Evolutionary conservation across 2,329 filamentous ascomycete genomes (phyloP).

Genomic region (Pseudogymnoascus sp.): DNA sequence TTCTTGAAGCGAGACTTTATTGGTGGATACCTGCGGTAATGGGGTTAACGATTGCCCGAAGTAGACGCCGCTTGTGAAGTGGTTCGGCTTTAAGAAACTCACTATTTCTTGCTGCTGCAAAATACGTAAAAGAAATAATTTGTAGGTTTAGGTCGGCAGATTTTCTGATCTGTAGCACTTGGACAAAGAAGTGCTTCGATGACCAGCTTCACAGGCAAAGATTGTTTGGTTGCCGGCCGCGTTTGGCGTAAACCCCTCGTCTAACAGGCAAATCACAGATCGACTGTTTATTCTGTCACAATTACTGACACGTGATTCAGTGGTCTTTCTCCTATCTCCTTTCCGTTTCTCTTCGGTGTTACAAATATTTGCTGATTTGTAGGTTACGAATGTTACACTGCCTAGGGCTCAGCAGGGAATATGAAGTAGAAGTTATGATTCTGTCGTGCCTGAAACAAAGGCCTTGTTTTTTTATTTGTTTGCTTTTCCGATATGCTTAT

Average conservation of each 20-base stretch:
- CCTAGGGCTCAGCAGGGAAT: neutral
- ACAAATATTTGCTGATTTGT: neutral
- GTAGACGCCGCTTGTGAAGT: slow-evolving; percentile 6
- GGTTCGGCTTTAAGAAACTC: neutral
- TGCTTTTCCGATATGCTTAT: neutral
- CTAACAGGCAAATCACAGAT: slow-evolving; percentile 8
- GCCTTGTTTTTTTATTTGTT: slow-evolving; percentile 6
- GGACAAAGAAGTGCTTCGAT: slow-evolving; percentile 5
- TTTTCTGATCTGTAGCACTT: slow-evolving; percentile 4
- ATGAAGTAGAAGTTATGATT: neutral
- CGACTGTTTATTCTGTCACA: slow-evolving; percentile 1
- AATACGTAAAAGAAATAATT: slow-evolving; percentile 2
- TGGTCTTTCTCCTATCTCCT: neutral
- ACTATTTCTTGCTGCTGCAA: neutral
- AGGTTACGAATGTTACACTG: neutral
- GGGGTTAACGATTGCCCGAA: slow-evolving; percentile 10
- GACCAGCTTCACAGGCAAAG: slow-evolving; percentile 7
- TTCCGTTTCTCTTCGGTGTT: neutral
- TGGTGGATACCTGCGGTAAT: slow-evolving; percentile 9
- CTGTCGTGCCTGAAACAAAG: neutral
- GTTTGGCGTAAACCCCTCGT: slow-evolving; percentile 8
- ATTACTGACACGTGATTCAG: neutral
- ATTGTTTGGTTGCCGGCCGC: slow-evolving; percentile 7
- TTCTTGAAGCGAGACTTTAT: slow-evolving; percentile 10
- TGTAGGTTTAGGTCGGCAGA: slow-evolving; percentile 4